These are phyloP conservation scores for Lentinula novae-zelandiae DNA, from an alignment of 1,284 basidiomycete genomes.

Conservation along the genomic window DNA sequence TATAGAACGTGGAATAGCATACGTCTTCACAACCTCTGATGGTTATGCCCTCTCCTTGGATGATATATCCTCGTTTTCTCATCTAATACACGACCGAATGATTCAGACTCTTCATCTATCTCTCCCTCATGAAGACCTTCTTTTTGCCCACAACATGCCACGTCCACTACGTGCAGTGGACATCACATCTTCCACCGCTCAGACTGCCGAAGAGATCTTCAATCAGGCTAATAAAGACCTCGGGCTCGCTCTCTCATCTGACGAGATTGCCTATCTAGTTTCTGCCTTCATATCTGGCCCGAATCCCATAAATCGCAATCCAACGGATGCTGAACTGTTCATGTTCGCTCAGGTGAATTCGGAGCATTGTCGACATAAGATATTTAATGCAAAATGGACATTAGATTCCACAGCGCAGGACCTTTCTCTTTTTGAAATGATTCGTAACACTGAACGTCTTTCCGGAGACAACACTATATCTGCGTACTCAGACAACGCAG, in stretches of 20 bases:
- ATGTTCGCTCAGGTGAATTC: conserved; percentile 99
- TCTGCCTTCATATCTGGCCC: conserved; percentile 79
- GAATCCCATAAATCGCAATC: conserved; percentile 68
- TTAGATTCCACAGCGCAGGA: conserved; percentile 73
- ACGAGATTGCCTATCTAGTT: conserved; percentile 94
- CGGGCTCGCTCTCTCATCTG: conserved; percentile 86
- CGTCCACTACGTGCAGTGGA: conserved; percentile 72
- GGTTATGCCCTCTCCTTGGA: conserved; percentile 31
- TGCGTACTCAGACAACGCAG: conserved; percentile 98
- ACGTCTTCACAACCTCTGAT: conserved; percentile 46
- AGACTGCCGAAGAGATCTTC: conserved; percentile 54
- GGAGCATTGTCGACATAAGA: conserved; percentile 99
- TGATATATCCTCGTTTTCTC: conserved; percentile 49
- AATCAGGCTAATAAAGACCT: conserved; percentile 78
- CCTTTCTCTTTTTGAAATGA: conserved; percentile 94
- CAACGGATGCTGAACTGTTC: conserved; percentile 97
- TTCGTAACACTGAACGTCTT: conserved; percentile 91
- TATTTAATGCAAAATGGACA: conserved; percentile 98
- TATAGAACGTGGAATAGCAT: conserved; percentile 70
- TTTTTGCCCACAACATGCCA: conserved; percentile 74
- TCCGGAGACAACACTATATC: conserved; percentile 75
- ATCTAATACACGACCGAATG: conserved; percentile 92
- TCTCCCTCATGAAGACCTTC: conserved; percentile 53
- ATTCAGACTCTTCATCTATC: conserved; percentile 74
- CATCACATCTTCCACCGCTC: conserved; percentile 34